Evolutionary conservation across 768 basidiomycete genomes (phyloP), one percentile per base, ranked within the genome.

Genomic region (Zangia roseola): DNA sequence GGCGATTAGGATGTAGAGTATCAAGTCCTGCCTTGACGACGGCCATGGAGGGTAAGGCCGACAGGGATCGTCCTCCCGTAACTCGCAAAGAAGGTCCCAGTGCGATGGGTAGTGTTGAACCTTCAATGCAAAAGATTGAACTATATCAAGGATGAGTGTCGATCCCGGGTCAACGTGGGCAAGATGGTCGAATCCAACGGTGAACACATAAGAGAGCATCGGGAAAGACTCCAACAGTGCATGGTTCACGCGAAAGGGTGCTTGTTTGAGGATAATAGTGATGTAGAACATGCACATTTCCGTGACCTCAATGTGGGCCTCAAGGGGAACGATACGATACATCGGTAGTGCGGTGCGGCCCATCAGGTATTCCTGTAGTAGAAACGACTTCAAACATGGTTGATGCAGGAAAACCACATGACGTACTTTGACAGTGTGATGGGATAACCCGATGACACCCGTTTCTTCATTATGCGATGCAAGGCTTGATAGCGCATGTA

Each of bases 341-440:
- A 20, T 26, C 4, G 26, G 37, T 10, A 19, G 25, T 14, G 36
- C 20, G 2, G 20, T 30, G 9, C 19, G 20, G 23, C 34, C 20
- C 17, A n/a, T 43, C 4, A 49, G 42, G n/a, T 49, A 49, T 39
- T 49, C 48, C 48, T 49, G 12, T 4, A 13, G 13, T 19, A 47
- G 3, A 16, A 10, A 20, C 4, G 9, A 36, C n/a, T 30, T 9
- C 16, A 4, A 19, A 38, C 24, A 10, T 21, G 10, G 12, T 5
- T n/a, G 3, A 10, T 21, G 17, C 5, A 24, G 20, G 14, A 23
- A 21, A 20, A n/a, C 19, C 16, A n/a, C 26, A 2, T n/a, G 9
- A 26, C 46, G 14, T 5, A 47, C 46, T 31, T 47, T 47, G 46
- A 47, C 46, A 20, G n/a, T 47, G 9, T 14, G 7, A 24, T 40